Base-by-base conservation (phyloP, 2,329 filamentous ascomycete genomes). In the Aspergillus amoenus region DNA sequence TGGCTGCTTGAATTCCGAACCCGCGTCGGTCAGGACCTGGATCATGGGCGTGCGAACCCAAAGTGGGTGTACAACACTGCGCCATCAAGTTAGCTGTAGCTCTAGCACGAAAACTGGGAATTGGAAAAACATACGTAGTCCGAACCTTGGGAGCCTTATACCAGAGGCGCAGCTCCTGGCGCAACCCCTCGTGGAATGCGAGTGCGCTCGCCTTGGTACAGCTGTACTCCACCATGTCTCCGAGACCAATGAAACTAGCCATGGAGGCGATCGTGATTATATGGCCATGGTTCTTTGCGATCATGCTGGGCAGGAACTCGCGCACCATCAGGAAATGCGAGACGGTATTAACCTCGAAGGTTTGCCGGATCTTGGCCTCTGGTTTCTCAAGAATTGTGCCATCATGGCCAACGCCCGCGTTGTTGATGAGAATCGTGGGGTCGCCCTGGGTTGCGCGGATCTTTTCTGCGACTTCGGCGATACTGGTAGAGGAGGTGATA, bases 221-320 rank as follows among this genome's bases (percentile, higher is more conserved):
- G 42, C 73, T 76, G 66, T 85, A 85, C 59, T 83, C 81, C 9
- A 78, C 78, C 60, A 84, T 79, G 30, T 80, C 76, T 1, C 73
- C 76, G 4, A 79, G 61, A 0, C 72, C 71, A 5, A 82, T 56
- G 63, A 81, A 84, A 37, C 78, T 80, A 9, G 81, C 81, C 64
- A 80, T 73, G 57, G 79, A 82, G 3, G 83, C 82, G 13, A 86
- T 75, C 0, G 81, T 83, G 11, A 86, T 74, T 30, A 86, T 73
- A 59, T 85, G 83, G 3, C 83, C 84, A 61, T 82, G 81, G 61
- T 82, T 79, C 17, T 71, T 69, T 44, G 66, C 64, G 21, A 82
- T 64, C 81, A 84, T 84, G 49, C 72, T 70, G 0, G 81, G 82
- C 32, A 84, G 62, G 68, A 84, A 83, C 60, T 81, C 80, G 51